Percentiles rank a stretch among this genome's conserved stretches.
Conservation (phyloP, 2,329 filamentous ascomycete species). For the Dothiorella sarmentorum region DNA sequence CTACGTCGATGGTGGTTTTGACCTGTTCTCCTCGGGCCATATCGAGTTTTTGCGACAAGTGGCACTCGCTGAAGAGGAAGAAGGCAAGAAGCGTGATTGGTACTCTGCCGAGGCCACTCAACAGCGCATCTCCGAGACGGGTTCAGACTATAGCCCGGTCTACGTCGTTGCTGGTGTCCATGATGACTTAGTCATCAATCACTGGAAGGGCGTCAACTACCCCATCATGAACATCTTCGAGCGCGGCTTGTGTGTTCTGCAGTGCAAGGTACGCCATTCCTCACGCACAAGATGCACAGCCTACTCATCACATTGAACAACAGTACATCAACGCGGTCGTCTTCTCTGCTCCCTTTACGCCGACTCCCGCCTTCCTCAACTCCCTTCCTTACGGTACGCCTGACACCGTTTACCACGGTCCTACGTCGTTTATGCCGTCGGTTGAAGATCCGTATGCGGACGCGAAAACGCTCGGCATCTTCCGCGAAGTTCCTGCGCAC, state of each 20-base stretch:
- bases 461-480: conserved; percentile 79
- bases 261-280: conserved; percentile 69
- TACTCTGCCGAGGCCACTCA: conserved; percentile 62
- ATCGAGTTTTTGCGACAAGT: conserved; percentile 90
- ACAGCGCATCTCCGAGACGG: conserved; percentile 60
- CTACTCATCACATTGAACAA: background rate
- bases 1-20: conserved; percentile 95
- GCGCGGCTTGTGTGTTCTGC: conserved; percentile 88
- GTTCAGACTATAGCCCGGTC: conserved; percentile 73
- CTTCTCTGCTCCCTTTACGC: conserved; percentile 86
- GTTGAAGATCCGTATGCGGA: conserved; percentile 63
- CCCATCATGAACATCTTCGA: conserved; percentile 99
- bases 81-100: conserved; percentile 69
- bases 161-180: conserved; percentile 94
- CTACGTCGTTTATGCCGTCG: conserved; percentile 79
- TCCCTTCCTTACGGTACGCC: conserved; percentile 67
- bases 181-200: conserved; percentile 91
- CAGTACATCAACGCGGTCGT: conserved; percentile 85
- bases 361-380: conserved; percentile 71
- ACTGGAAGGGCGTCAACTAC: conserved; percentile 96
- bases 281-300: background rate
- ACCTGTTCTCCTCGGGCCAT: conserved; percentile 93
- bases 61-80: conserved; percentile 65
- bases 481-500: conserved; percentile 73
- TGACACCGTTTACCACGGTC: conserved; percentile 89